These are phyloP conservation scores for Lepiota venenata DNA, from an alignment of 768 basidiomycete species.

Conservation along the genomic window DNA sequence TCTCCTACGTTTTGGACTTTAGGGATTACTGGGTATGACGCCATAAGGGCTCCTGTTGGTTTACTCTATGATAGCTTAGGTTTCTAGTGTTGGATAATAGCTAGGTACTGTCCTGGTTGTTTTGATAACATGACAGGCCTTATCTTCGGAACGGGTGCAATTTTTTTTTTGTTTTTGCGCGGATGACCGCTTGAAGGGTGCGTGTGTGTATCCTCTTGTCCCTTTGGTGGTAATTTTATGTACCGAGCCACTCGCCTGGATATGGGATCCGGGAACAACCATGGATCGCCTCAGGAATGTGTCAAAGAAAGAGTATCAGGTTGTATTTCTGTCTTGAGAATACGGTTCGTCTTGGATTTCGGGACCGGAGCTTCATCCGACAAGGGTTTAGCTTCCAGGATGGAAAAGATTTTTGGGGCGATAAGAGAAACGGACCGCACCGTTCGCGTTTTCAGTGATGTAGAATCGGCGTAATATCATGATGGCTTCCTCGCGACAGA, in stretches of 20 bases:
- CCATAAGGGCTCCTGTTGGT: no score
- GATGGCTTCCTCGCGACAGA: slow-evolving; percentile 79
- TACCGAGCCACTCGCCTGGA: background rate
- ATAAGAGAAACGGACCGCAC: slow-evolving; percentile 34
- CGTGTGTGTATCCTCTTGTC: no score
- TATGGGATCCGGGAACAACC: background rate
- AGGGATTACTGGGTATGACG: no score
- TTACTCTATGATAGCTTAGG: no score
- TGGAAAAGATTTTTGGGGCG: slow-evolving; percentile 7
- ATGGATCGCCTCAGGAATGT: background rate
- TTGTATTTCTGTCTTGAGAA: slow-evolving; percentile 80
- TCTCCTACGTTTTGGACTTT: no score
- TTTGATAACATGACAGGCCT: no score
- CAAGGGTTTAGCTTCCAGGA: slow-evolving; percentile 11
- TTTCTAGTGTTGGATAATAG: no score
- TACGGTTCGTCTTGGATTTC: slow-evolving; percentile 80
- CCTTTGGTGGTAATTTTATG: background rate
- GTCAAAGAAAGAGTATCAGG: slow-evolving; percentile 16
- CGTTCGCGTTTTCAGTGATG: slow-evolving; percentile 90
- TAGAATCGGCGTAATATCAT: slow-evolving; percentile 86
- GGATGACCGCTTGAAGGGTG: no score
- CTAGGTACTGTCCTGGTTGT: no score
- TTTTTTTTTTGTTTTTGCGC: no score
- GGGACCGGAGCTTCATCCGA: slow-evolving; percentile 73
- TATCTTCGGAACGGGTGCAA: no score